Evolutionary conservation across 2,329 filamentous ascomycete genomes (phyloP), one percentile per base, ranked within the genome.

Genomic region (Ceratocystis lukuohia): DNA sequence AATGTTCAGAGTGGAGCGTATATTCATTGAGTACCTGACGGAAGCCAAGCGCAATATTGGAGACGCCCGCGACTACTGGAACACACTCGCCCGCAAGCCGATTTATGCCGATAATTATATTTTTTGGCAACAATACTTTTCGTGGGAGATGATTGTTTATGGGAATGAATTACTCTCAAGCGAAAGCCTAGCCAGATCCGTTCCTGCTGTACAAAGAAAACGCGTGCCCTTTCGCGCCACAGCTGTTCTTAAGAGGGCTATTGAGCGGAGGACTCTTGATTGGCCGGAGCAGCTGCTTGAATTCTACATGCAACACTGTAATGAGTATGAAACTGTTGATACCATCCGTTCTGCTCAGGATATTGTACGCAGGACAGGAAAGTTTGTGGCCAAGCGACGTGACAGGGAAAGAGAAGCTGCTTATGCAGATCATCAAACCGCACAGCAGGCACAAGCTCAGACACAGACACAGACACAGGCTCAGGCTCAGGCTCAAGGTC

Each of bases 101-200:
- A 84, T 84, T 2, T 77, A 91, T 66, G 85, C 86, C 37, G 84
- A 91, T 71, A 92, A 86, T 71, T 91, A 92, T 72, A 91, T 96
- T 71, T 97, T 97, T 74, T 99, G 94, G 94, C 81, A 92, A 66
- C 85, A 87, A 56, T 96, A 91, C 75, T 96, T 96, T 75, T 80
- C 87, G 65, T 97, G 91, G 88, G 94, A 97, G 76, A 87, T 97
- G 80, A 81, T 88, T 67, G 72, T 84, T 3, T 84, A 82, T 30
- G 67, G 64, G 8, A 50, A 64, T 48, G 64, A 64, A 57, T 69
- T 76, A 78, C 1, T 79, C 79, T 4, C 67, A 69, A 69, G 10
- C 68, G 70, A 80, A 65, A 82, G 80, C 45, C 77, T 81, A 67
- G 22, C n/a, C 62, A 30, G 45, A 41, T 41, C 59, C 25, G 12